phyloP scores from a whole-genome alignment of 2,329 filamentous ascomycete species.

The Cladophialophora immunda region DNA sequence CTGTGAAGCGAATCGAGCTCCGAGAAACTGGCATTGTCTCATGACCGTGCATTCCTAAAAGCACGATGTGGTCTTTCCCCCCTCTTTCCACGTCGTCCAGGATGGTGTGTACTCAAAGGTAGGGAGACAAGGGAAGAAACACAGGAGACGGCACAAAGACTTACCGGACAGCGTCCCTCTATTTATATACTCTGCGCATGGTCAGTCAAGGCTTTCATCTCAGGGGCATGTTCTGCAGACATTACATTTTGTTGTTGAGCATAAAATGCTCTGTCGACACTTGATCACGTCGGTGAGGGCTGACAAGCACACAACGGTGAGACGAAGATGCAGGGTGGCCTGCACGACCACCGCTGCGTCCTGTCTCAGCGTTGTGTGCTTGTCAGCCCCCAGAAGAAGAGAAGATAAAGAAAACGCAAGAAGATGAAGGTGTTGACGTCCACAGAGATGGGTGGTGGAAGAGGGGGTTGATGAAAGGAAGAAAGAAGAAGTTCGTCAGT shows the following conservation, averaged over 20 bases:
- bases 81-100: slow-evolving; percentile 31
- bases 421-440: neutral
- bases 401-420: neutral
- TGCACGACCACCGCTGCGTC: neutral
- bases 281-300: neutral
- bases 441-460: neutral
- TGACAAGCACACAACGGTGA: neutral
- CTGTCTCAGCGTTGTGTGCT: neutral
- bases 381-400: slow-evolving; percentile 1
- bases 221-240: neutral
- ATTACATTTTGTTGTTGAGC: slow-evolving; percentile 4
- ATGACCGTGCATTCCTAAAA: neutral
- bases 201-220: slow-evolving; percentile 7
- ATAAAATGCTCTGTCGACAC: neutral
- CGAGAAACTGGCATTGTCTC: neutral
- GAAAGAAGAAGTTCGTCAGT: neutral
- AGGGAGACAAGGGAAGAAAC: neutral
- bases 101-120: neutral
- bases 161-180: slow-evolving; percentile 14
- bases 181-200: slow-evolving; percentile 6
- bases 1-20: neutral
- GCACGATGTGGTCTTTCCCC: slow-evolving; percentile 8
- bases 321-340: neutral
- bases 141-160: slow-evolving; percentile 1
- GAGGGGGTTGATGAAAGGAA: slow-evolving; percentile 1